phyloP scores from a whole-genome alignment of 768 basidiomycete species.

The Auriscalpium vulgare region DNA sequence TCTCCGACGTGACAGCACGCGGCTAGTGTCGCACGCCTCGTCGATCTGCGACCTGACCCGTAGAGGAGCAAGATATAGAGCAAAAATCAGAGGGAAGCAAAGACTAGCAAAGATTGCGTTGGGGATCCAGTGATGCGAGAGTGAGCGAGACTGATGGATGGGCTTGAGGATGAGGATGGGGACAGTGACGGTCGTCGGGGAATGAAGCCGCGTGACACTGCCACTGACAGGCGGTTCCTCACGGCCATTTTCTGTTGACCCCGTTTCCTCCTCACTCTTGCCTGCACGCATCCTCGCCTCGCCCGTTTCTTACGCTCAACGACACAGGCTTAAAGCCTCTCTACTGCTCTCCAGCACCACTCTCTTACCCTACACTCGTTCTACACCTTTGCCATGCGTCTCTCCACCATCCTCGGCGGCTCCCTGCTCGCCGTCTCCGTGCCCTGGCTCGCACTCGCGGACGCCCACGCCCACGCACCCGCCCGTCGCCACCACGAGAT shows the following conservation, averaged over 20 bases:
- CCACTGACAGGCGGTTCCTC: background rate
- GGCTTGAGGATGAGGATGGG: background rate
- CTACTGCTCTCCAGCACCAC: background rate
- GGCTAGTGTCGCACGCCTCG: no score
- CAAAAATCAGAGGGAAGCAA: no score
- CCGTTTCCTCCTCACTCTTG: background rate
- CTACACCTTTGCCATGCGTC: background rate
- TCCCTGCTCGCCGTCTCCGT: conserved; percentile 8
- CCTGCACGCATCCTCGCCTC: background rate
- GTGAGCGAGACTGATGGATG: no score
- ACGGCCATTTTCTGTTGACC: background rate
- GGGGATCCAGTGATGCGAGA: no score
- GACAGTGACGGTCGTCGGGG: background rate
- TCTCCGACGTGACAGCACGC: no score
- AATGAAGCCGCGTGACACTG: background rate
- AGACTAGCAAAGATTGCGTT: no score
- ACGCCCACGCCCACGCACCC: background rate
- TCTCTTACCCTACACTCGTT: background rate
- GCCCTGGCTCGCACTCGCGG: conserved; percentile 1
- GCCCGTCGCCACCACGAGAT: conserved; percentile 5
- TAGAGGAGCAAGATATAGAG: no score
- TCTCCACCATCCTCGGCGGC: background rate
- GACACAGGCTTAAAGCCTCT: background rate
- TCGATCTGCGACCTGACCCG: no score
- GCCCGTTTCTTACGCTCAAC: background rate